Base-by-base conservation (phyloP, 768 basidiomycete genomes). In the Holtermannia corniformis region DNA sequence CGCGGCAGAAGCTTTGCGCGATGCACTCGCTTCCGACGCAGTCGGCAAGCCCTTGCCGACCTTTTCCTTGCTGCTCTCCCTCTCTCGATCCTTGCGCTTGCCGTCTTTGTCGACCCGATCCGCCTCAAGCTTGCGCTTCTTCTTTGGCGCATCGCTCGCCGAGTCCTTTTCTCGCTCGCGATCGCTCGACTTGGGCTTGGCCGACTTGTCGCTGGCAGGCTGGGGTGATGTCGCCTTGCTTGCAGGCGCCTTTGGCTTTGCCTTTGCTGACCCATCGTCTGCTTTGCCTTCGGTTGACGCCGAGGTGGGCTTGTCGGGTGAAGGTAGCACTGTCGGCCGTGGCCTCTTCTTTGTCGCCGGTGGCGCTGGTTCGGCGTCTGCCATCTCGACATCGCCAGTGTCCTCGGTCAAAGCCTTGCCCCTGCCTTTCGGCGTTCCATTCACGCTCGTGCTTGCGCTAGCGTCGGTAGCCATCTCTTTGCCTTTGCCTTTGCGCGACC, bases 151-250 rank as follows among this genome's bases (percentile, higher is more conserved):
- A 16, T 37, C 32, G 11, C 49, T 44, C 14, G 16, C 42, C 28
- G 19, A 16, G 41, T 45, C 47, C n/a, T n/a, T n/a, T n/a, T n/a
- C n/a, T n/a, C n/a, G n/a, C 53, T 47, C 54, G 51, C 50, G 55
- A 24, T 44, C 52, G 22, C 32, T 37, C 16, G 32, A 37, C 16
- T 37, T 37, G 7, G 32, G 32, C 32, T 37, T 37, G 7, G 32
- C 32, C 16, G 32, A 16, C 32, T 37, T 37, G 10, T 37, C 32
- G 32, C 32, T 37, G 10, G 32, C 7, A 7, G 7, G 32, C 32
- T 7, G 7, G 7, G 32, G 32, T 16, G 32, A 37, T 37, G 32
- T 16, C 32, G 32, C 32, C 7, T 7, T 37, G 16, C 32, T 37
- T 16, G 10, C 32, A 7, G 10, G 10, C 7, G 16, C 10, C 16